phyloP scores from a whole-genome alignment of 495 filamentous ascomycete genomes.

The Apodospora peruviana region DNA sequence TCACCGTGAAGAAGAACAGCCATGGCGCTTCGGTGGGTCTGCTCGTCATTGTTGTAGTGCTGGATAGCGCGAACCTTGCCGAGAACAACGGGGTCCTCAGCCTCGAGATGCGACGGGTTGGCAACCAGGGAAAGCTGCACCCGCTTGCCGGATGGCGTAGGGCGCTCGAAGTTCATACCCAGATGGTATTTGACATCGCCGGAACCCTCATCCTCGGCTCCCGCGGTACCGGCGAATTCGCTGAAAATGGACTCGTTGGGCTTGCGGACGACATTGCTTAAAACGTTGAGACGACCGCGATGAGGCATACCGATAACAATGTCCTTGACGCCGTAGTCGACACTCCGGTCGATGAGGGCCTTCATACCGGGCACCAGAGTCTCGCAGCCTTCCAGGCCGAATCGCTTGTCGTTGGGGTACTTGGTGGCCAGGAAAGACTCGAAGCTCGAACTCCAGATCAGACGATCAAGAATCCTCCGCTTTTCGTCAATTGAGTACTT shows the following conservation, averaged over 20 bases:
- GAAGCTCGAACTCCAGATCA: slow-evolving; percentile 98
- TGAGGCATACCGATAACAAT: slow-evolving; percentile 99
- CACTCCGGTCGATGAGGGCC: slow-evolving; percentile 93
- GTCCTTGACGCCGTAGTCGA: slow-evolving; percentile 97
- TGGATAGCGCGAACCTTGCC: slow-evolving; percentile 97
- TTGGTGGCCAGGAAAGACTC: slow-evolving; percentile 92
- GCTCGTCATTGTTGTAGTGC: slow-evolving; percentile 97
- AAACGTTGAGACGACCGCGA: slow-evolving; percentile 94
- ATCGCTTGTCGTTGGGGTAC: slow-evolving; percentile 99
- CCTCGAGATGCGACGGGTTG: slow-evolving; percentile 97
- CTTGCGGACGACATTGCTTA: slow-evolving; percentile 97
- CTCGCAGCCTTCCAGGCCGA: slow-evolving; percentile 95
- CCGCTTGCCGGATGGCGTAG: slow-evolving; percentile 95
- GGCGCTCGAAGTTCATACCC: slow-evolving; percentile 99
- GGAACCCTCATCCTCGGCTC: slow-evolving; percentile 89
- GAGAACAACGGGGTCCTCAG: slow-evolving; percentile 94
- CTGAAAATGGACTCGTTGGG: slow-evolving; percentile 99
- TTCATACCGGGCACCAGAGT: slow-evolving; percentile 98
- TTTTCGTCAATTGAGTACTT: slow-evolving; percentile 96
- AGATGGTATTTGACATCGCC: slow-evolving; percentile 99
- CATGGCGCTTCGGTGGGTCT: slow-evolving; percentile 83
- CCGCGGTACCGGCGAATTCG: slow-evolving; percentile 87
- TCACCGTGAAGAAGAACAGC: slow-evolving; percentile 93
- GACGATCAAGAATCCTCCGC: slow-evolving; percentile 89
- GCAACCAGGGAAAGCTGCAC: slow-evolving; percentile 97